Evolutionary conservation across 257 asterid species (phyloP).

Genomic region (Marsdenia floribunda): DNA sequence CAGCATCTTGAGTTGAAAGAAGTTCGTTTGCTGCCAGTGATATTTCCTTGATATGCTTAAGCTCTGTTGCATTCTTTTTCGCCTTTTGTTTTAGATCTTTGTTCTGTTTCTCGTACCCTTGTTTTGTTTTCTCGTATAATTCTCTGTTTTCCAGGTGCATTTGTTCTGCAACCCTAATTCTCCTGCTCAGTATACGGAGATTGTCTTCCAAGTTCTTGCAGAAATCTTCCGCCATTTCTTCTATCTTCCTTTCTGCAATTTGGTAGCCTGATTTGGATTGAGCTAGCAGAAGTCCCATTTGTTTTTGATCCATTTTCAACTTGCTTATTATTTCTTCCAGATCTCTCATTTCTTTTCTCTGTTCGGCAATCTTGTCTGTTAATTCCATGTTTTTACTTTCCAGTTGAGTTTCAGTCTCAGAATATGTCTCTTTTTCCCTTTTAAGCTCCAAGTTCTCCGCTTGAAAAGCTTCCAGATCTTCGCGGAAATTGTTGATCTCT

Average conservation of each 20-base stretch:
- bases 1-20: constrained; percentile 45
- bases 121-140: constrained; percentile 47
- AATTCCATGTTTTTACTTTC: constrained; percentile 40
- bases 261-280: constrained; percentile 39
- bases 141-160: constrained; percentile 71
- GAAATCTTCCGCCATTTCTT: constrained; percentile 60
- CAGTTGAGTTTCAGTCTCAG: constrained; percentile 19
- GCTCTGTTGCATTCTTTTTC: constrained; percentile 17
- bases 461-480: constrained; percentile 27
- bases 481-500: constrained; percentile 9
- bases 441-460: constrained; percentile 30
- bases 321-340: constrained; percentile 12
- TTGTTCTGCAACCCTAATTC: constrained; percentile 84
- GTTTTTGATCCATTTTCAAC: constrained; percentile 28
- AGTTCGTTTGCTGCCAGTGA: constrained; percentile 42
- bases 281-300: constrained; percentile 4
- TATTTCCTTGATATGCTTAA: constrained; percentile 42
- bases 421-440: constrained; percentile 27
- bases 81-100: constrained; percentile 32
- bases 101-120: constrained; percentile 33
- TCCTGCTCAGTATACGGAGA: constrained; percentile 58
- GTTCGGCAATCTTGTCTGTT: constrained; percentile 29
- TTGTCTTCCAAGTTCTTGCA: constrained; percentile 64
- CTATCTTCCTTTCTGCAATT: constrained; percentile 49
- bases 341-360: constrained; percentile 19